A percentile compares a stretch with the other conserved stretches of the same genome.
Conservation (phyloP, 352 stramenopile species). For the Pythium folliculosum region DNA sequence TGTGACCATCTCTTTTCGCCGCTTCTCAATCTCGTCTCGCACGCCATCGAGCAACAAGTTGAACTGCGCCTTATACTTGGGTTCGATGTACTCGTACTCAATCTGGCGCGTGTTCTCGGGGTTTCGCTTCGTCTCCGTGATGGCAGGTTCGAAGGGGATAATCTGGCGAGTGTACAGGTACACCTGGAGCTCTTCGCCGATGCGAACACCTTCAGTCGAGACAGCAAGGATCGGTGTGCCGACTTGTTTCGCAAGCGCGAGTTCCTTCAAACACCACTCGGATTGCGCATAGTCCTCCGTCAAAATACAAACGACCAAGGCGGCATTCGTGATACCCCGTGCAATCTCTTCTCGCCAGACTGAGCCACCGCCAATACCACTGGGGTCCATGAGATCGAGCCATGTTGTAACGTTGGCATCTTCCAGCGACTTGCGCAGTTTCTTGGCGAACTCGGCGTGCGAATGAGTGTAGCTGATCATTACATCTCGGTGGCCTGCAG, state of each 20-base stretch:
- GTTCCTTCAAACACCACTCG: slow-evolving; percentile 66
- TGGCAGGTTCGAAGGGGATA: slow-evolving; percentile 74
- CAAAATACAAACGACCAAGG: slow-evolving; percentile 58
- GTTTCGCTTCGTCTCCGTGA: slow-evolving; percentile 53
- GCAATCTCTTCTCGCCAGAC: slow-evolving; percentile 70
- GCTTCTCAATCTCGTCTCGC: slow-evolving; percentile 83
- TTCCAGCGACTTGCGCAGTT: slow-evolving; percentile 58
- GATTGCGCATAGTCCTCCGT: slow-evolving; percentile 63
- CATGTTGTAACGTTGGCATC: slow-evolving; percentile 67
- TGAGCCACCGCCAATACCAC: slow-evolving; percentile 60
- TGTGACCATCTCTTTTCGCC: slow-evolving; percentile 44
- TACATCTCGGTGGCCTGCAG: slow-evolving; percentile 64
- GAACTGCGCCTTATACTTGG: slow-evolving; percentile 73
- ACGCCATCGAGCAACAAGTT: slow-evolving; percentile 78
- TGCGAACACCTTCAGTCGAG: slow-evolving; percentile 64
- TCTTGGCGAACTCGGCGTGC: slow-evolving; percentile 61
- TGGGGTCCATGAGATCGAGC: slow-evolving; percentile 70
- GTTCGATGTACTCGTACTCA: slow-evolving; percentile 79
- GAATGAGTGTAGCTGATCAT: slow-evolving; percentile 83
- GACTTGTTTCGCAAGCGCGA: slow-evolving; percentile 70
- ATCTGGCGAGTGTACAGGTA: slow-evolving; percentile 86
- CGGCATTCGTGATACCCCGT: slow-evolving; percentile 57
- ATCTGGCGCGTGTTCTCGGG: slow-evolving; percentile 62
- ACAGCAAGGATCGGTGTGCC: slow-evolving; percentile 79
- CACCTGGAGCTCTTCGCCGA: slow-evolving; percentile 82